Evolutionary conservation across 148 eudicot species (phyloP).

Genomic region (Salicornia ramosissima): DNA sequence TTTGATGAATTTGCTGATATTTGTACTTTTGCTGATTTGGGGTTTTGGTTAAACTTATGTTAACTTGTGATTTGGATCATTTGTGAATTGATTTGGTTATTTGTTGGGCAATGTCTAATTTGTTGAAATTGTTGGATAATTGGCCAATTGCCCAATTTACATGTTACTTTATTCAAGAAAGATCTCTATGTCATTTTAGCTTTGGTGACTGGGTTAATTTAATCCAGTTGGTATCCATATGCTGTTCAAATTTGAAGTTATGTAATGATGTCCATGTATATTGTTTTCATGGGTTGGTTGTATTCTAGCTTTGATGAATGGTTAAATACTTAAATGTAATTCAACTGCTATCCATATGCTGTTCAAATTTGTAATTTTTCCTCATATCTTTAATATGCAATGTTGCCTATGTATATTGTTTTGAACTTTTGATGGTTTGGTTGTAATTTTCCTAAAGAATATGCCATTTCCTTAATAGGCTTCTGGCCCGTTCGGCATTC

Average conservation of each 20-base stretch:
- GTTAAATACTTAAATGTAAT: too few relatives aligned
- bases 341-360: too few relatives aligned
- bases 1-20: conserved; percentile 7
- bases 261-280: too few relatives aligned
- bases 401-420: too few relatives aligned
- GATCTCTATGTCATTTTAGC: background rate
- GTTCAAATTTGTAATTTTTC: too few relatives aligned
- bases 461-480: conserved; percentile 31
- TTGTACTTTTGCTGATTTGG: background rate
- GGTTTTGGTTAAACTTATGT: background rate
- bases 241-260: background rate
- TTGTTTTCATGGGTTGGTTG: background rate
- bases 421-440: background rate
- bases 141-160: background rate
- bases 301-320: too few relatives aligned
- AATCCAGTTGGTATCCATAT: background rate
- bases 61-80: background rate
- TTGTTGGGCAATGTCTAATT: background rate
- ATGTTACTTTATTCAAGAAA: background rate
- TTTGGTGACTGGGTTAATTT: background rate
- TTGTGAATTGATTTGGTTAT: background rate
- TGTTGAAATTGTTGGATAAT: background rate
- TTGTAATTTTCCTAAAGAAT: background rate
- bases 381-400: too few relatives aligned
- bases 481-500: conserved; percentile 49